These are phyloP conservation scores for Malassezia dermatis DNA, from an alignment of 1,284 basidiomycete species.

Conservation along the genomic window DNA sequence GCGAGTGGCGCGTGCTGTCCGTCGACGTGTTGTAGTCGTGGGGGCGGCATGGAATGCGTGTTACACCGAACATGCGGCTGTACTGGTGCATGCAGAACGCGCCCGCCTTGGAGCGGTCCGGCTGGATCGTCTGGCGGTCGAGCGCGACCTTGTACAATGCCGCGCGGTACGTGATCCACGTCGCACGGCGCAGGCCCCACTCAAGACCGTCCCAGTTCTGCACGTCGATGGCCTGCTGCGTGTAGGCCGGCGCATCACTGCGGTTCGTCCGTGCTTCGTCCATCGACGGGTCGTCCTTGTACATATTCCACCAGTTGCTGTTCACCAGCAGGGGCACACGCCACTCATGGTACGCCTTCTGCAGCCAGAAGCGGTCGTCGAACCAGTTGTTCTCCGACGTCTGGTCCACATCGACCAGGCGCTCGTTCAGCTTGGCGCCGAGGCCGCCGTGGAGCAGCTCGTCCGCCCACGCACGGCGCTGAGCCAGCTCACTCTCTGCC, in stretches of 20 bases:
- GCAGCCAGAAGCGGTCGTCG: slow-evolving; percentile 85
- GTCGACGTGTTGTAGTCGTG: slow-evolving; percentile 49
- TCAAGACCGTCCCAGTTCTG: slow-evolving; percentile 46
- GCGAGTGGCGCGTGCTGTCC: slow-evolving; percentile 52
- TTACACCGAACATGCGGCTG: slow-evolving; percentile 47
- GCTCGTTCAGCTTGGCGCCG: slow-evolving; percentile 64
- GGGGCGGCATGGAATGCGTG: slow-evolving; percentile 48
- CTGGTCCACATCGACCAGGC: slow-evolving; percentile 73
- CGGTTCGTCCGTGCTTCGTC: slow-evolving; percentile 39
- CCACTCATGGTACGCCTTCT: slow-evolving; percentile 82
- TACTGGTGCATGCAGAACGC: slow-evolving; percentile 57
- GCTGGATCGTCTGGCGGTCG: slow-evolving; percentile 54
- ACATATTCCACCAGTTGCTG: slow-evolving; percentile 96
- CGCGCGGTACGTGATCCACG: slow-evolving; percentile 68
- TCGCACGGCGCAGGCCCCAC: slow-evolving; percentile 78
- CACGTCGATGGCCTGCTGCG: slow-evolving; percentile 18
- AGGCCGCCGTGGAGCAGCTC: slow-evolving; percentile 63
- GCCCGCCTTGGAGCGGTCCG: slow-evolving; percentile 53
- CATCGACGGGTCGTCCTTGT: slow-evolving; percentile 54
- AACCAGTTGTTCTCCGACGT: slow-evolving; percentile 86
- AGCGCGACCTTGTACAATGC: slow-evolving; percentile 68
- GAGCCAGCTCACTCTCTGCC: slow-evolving; percentile 56
- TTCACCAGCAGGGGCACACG: slow-evolving; percentile 75
- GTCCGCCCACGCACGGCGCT: slow-evolving; percentile 59
- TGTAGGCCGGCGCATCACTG: slow-evolving; percentile 39